Base-by-base conservation (phyloP, 2,329 filamentous ascomycete species). In the Ceratocystis destructans region DNA sequence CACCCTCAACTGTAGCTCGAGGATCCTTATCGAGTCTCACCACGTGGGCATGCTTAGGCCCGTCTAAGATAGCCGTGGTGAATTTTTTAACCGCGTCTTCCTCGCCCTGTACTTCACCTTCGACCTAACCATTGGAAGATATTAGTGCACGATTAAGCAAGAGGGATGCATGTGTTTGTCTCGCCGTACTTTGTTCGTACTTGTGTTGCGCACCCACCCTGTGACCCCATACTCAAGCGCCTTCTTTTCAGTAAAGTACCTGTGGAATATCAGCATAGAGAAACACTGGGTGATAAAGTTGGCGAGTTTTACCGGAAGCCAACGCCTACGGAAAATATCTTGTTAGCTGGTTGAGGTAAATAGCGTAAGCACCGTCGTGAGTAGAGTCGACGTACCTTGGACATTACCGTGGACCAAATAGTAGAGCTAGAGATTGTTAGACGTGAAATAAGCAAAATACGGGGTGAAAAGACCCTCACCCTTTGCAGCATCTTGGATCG, bases 51-150 rank as follows among this genome's bases (percentile, higher is more conserved):
- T 83, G 79, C 0, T 80, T 77, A 0, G 92, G 92, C 0, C 93
- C 93, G 64, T 84, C 81, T 71, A 90, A 82, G 61, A 96, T 77
- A 69, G 90, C 85, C 70, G 87, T 83, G 45, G 96, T 77, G 70
- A 96, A 87, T 66, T 84, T 82, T 64, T 84, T 76, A 31, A 97
- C 74, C 1, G 81, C 76, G 0, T 84, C 80, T 1, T 85, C 80
- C 1, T 82, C 79, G 37, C 90, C 92, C 74, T 97, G 93, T 4
- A 87, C 91, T 76, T 96, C 92, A 31, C 93, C 93, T 72, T 90
- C 85, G 61, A 97, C 92, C 90, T 96, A 61, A 31, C 22, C 22
- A 28, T 25, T 66, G 15, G 6, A 50, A 31, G 2, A 31, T 64
- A 20, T 17, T 33, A 57, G 53, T 31, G 22, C 22, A 2, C 31